Percentiles rank a stretch among this genome's conserved stretches.
Evolutionary conservation across 768 basidiomycete species (phyloP).

Genomic region (Austroboletus eburneus): DNA sequence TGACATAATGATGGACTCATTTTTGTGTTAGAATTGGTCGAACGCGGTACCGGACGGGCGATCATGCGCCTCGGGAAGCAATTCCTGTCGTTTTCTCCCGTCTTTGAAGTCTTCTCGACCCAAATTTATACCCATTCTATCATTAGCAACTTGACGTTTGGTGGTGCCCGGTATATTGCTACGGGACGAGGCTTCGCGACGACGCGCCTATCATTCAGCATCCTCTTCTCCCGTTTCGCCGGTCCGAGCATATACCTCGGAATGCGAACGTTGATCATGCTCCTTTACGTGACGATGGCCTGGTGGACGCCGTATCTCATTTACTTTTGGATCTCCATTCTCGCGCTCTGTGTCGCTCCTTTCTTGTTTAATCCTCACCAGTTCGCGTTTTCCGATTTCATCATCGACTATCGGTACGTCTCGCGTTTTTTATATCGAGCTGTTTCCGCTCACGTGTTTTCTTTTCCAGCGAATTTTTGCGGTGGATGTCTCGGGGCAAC

Average conservation of each 20-base stretch:
- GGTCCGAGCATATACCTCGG: conserved; percentile 98
- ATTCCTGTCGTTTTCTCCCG: conserved; percentile 88
- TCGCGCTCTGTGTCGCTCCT: conserved; percentile 88
- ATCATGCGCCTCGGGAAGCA: conserved; percentile 90
- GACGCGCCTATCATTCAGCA: conserved; percentile 89
- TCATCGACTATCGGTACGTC: conserved; percentile 87
- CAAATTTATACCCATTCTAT: conserved; percentile 99
- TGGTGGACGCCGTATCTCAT: conserved; percentile 90
- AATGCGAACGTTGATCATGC: conserved; percentile 85
- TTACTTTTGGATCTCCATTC: conserved; percentile 97
- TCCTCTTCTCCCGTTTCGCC: conserved; percentile 96
- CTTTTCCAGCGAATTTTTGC: conserved; percentile 84
- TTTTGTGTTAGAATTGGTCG: conserved; percentile 70
- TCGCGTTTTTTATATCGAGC: background rate
- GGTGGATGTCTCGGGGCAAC: conserved; percentile 99
- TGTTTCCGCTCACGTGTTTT: background rate
- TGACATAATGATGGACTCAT: conserved; percentile 12
- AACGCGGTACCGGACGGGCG: conserved; percentile 91
- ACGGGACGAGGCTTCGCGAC: conserved; percentile 99
- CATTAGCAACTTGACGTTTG: conserved; percentile 93
- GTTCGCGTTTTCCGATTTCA: conserved; percentile 94
- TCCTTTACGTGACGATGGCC: conserved; percentile 90
- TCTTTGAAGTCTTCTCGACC: conserved; percentile 97
- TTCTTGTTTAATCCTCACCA: conserved; percentile 99
- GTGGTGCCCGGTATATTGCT: conserved; percentile 97